These are phyloP conservation scores for Wilcoxina mikolae DNA, from an alignment of 495 filamentous ascomycete genomes.

Conservation along the genomic window DNA sequence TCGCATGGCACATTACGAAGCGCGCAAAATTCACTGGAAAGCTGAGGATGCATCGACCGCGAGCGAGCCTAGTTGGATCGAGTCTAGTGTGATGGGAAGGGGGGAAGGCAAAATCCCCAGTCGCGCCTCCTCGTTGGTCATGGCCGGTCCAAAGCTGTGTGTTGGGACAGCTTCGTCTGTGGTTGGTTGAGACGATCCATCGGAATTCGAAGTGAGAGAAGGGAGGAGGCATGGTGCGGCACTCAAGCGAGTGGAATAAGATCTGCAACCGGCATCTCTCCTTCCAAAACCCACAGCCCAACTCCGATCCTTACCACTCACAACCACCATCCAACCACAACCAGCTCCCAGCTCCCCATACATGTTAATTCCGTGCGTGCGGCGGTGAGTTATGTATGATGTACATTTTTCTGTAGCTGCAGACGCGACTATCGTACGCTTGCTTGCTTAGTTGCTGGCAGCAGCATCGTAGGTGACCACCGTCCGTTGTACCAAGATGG, in stretches of 20 bases:
- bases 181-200: constrained; percentile 1
- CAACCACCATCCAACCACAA: too few species aligned
- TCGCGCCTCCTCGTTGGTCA: not conserved
- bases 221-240: not conserved
- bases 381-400: too few species aligned
- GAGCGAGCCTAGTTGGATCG: not conserved
- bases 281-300: not conserved
- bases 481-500: too few species aligned
- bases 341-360: too few species aligned
- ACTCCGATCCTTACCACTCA: too few species aligned
- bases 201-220: not conserved
- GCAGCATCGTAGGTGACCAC: too few species aligned
- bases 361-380: too few species aligned
- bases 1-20: not conserved
- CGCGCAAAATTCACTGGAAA: not conserved
- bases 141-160: not conserved
- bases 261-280: constrained; percentile 3
- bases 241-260: constrained; percentile 5
- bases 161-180: not conserved
- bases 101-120: not conserved
- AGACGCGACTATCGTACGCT: too few species aligned
- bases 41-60: not conserved
- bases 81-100: constrained; percentile 2
- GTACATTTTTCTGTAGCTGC: too few species aligned
- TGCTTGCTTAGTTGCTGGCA: too few species aligned